Evolutionary conservation across 2,329 filamentous ascomycete species (phyloP).

Genomic region (Fusarium devonianum): DNA sequence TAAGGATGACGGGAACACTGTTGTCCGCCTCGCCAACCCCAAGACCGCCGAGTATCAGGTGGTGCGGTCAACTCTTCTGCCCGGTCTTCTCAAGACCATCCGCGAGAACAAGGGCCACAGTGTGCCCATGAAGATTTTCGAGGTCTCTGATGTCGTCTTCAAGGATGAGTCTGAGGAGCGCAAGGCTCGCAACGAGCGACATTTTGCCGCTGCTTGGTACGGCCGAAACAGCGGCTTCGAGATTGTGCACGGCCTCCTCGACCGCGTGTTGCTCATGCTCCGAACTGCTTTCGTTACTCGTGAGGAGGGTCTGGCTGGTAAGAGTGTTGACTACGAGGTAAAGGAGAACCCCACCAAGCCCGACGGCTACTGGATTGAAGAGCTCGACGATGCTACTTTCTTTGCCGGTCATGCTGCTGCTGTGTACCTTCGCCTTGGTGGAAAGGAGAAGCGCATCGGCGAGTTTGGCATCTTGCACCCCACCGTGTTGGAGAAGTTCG

Average conservation of each 20-base stretch:
- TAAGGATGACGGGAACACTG: slow-evolving; percentile 82
- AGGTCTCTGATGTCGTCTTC: slow-evolving; percentile 89
- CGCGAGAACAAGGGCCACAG: slow-evolving; percentile 90
- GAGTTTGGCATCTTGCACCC: slow-evolving; percentile 95
- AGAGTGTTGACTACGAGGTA: slow-evolving; percentile 61
- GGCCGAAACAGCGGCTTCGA: slow-evolving; percentile 96
- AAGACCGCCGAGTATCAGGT: slow-evolving; percentile 95
- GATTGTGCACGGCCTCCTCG: slow-evolving; percentile 90
- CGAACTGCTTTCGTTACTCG: slow-evolving; percentile 79
- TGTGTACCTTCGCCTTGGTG: slow-evolving; percentile 77
- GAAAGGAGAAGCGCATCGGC: slow-evolving; percentile 80
- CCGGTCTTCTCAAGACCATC: slow-evolving; percentile 90
- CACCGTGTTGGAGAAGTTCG: slow-evolving; percentile 90
- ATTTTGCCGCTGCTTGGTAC: slow-evolving; percentile 96
- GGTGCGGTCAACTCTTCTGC: slow-evolving; percentile 84
- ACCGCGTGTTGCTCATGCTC: slow-evolving; percentile 92
- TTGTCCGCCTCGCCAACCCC: slow-evolving; percentile 86
- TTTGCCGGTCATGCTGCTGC: slow-evolving; percentile 89
- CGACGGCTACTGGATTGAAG: slow-evolving; percentile 92
- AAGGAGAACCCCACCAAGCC: slow-evolving; percentile 63
- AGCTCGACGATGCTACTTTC: slow-evolving; percentile 89
- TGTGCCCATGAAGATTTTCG: slow-evolving; percentile 91
- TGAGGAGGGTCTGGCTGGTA: slow-evolving; percentile 70
- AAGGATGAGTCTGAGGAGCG: slow-evolving; percentile 85
- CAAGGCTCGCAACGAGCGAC: slow-evolving; percentile 88